Base-by-base conservation (phyloP, 2,329 filamentous ascomycete species). In the Cordyceps pruinosa region DNA sequence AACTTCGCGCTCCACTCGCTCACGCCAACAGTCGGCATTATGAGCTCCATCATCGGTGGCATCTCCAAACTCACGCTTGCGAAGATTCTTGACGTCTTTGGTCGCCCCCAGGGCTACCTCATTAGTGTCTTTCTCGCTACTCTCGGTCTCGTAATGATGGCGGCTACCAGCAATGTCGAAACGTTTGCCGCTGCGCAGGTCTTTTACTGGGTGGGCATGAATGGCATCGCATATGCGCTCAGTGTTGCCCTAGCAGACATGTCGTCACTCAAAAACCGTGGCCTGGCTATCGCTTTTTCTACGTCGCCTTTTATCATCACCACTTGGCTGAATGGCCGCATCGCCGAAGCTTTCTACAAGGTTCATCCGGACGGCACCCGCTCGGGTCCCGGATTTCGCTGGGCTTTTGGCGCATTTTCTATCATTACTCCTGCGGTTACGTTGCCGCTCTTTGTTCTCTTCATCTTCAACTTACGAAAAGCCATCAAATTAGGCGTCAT, bases 231-330 rank as follows among this genome's bases (percentile, higher is more conserved):
- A 42, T 86, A 84, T 62, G 75, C 78, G 34, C 72, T 86, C 35
- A 77, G 79, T 60, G 79, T 88, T 19, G 81, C 87, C 64, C 81
- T 84, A 56, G 82, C 84, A 28, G 85, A 88, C 64, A 85, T 82
- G 52, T 67, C 63, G 7, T 51, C 50, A 0, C 56, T 70, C 8
- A 62, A 61, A 45, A 69, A 70, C 32, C 62, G 68, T 47, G 67
- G 65, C 5, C 52, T 71, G 5, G 66, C 63, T 23, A 68, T 65
- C 12, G 66, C 63, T 13, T 65, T 71, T 25, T 64, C 67, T 10
- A 64, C 63, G 2, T 63, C 68, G 8, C 67, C 72, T 1, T 72
- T 69, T 58, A 52, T 51, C n/a, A 77, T 80, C 58, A 86, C 84
- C 1, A 81, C 83, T 4, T 88, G 81, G 72, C 75, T 82, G 47